phyloP scores from a whole-genome alignment of 345 rosid genomes.

The Cardamine chenopodiifolia region DNA sequence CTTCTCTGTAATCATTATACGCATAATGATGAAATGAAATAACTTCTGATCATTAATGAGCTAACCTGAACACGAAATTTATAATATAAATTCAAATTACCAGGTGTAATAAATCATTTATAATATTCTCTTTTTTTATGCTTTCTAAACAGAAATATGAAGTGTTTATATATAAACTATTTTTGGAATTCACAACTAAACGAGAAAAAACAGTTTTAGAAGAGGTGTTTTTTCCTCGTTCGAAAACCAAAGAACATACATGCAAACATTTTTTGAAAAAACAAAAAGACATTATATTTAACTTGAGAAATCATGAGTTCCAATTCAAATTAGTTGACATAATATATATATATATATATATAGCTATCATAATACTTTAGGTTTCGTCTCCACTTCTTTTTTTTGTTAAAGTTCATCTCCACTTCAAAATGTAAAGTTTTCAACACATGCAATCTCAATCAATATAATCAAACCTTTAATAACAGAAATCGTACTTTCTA shows the following conservation, averaged over 20 bases:
- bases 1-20: constrained; percentile 25
- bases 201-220: neutral
- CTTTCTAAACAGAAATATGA: too few species aligned
- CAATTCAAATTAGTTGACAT: neutral
- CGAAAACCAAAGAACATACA: neutral
- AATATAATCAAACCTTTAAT: neutral
- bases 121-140: too few species aligned
- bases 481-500: constrained; percentile 23
- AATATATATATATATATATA: neutral
- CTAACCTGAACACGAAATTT: neutral
- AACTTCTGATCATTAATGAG: constrained; percentile 4
- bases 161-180: too few species aligned
- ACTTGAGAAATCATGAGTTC: neutral
- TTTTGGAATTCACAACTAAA: too few species aligned
- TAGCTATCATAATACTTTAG: neutral
- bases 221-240: neutral
- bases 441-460: neutral
- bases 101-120: too few species aligned
- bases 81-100: neutral
- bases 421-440: neutral
- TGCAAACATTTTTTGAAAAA: too few species aligned
- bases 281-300: neutral
- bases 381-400: neutral
- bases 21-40: neutral
- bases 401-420: too few species aligned